These are phyloP conservation scores for Aspergillus sp. DNA, from an alignment of 2,329 filamentous ascomycete species.

Conservation along the genomic window DNA sequence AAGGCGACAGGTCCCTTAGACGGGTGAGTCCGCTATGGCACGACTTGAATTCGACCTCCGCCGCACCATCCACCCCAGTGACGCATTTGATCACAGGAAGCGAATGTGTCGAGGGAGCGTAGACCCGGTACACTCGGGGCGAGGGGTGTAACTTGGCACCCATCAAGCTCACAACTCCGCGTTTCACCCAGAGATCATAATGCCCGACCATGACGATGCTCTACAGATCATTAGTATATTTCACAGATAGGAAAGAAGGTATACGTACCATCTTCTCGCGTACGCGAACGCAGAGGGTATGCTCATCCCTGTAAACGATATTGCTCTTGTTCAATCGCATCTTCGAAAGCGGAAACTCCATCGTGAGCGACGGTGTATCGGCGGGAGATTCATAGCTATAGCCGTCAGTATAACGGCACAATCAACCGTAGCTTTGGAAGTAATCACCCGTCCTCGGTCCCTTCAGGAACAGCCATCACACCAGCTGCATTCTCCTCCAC, in stretches of 20 bases:
- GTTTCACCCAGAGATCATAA: conserved; percentile 58
- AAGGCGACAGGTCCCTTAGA: conserved; percentile 49
- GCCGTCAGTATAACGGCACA: conserved; percentile 15
- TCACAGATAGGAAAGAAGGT: background rate
- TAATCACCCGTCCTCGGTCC: conserved; percentile 28
- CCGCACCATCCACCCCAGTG: conserved; percentile 40
- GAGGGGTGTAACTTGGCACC: conserved; percentile 57
- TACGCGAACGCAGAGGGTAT: conserved; percentile 40
- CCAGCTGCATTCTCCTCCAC: conserved; percentile 23
- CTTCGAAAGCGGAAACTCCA: conserved; percentile 44
- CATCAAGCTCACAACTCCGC: conserved; percentile 57
- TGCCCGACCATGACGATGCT: conserved; percentile 50
- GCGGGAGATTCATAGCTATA: conserved; percentile 32
- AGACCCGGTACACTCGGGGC: conserved; percentile 47
- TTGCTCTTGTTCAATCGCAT: conserved; percentile 36
- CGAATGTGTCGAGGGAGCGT: conserved; percentile 58
- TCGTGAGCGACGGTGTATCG: conserved; percentile 28
- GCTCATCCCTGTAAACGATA: conserved; percentile 39
- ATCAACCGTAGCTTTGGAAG: background rate
- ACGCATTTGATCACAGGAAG: conserved; percentile 54
- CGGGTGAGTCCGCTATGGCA: conserved; percentile 45
- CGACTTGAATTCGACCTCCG: conserved; percentile 52
- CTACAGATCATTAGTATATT: conserved; percentile 28
- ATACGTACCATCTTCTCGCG: conserved; percentile 39
- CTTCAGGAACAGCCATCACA: conserved; percentile 23